A percentile compares a stretch with the other conserved stretches of the same genome.
Evolutionary conservation across 495 filamentous ascomycete genomes (phyloP).

Genomic region (Polyplosphaeria fusca): DNA sequence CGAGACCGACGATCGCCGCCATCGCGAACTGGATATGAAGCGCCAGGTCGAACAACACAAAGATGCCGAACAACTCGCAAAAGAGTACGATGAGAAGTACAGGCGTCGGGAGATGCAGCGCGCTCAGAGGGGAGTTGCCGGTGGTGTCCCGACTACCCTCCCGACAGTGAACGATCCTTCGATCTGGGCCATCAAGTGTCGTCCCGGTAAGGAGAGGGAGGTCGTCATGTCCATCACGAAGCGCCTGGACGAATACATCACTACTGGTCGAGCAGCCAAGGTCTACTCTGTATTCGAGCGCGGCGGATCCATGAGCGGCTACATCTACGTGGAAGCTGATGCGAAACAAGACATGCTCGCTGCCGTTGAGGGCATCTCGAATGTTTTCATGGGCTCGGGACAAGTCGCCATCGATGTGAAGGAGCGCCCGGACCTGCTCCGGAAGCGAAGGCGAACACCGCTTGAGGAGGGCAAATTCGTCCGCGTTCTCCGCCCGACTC

Average conservation of each 20-base stretch:
- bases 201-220: conserved; percentile 90
- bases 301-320: conserved; percentile 76
- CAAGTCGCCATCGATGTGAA: conserved; percentile 90
- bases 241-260: conserved; percentile 71
- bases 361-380: conserved; percentile 75
- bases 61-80: conserved; percentile 91
- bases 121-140: conserved; percentile 46
- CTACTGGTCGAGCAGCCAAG: conserved; percentile 69
- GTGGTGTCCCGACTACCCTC: conserved; percentile 83
- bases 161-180: conserved; percentile 93
- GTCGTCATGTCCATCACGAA: conserved; percentile 81
- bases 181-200: conserved; percentile 92
- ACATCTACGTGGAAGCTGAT: conserved; percentile 90
- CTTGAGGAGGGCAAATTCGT: conserved; percentile 88
- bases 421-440: conserved; percentile 95
- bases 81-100: conserved; percentile 79
- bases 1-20: conserved; percentile 82
- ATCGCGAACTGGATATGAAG: conserved; percentile 89
- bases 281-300: conserved; percentile 90
- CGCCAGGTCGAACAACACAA: conserved; percentile 79
- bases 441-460: conserved; percentile 79
- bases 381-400: conserved; percentile 68
- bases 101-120: conserved; percentile 50
- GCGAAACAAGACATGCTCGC: conserved; percentile 79
- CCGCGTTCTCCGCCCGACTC: conserved; percentile 69